Percentiles rank a stretch among this genome's conserved stretches.
phyloP scores from a whole-genome alignment of 176 grass and related monocot genomes.

The Triticum monococcum region DNA sequence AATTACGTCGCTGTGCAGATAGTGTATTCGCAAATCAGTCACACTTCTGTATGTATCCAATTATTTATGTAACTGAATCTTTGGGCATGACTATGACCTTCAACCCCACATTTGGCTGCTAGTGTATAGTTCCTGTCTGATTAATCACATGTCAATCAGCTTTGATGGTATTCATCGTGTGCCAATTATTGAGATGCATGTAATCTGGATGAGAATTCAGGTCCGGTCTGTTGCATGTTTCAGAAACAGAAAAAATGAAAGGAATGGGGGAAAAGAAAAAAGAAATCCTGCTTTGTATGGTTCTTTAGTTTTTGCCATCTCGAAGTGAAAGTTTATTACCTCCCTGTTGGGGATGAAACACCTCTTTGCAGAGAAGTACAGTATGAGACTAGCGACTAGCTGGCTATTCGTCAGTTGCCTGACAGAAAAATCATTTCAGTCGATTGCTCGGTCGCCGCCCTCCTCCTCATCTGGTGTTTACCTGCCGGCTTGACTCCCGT shows the following conservation, averaged over 20 bases:
- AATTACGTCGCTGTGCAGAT: constrained; percentile 36
- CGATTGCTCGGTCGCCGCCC: too few relatives aligned
- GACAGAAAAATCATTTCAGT: too few relatives aligned
- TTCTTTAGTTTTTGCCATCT: too few relatives aligned
- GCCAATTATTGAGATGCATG: not conserved
- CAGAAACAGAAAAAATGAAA: not conserved
- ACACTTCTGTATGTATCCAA: constrained; percentile 42
- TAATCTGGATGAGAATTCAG: not conserved
- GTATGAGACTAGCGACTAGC: too few relatives aligned
- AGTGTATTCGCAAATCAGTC: constrained; percentile 31
- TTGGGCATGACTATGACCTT: not conserved
- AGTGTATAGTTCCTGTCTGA: not conserved
- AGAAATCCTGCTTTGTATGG: too few relatives aligned
- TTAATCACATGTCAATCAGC: not conserved
- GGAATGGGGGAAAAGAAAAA: too few relatives aligned
- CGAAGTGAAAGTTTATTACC: too few relatives aligned
- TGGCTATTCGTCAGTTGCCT: too few relatives aligned
- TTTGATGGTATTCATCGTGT: not conserved
- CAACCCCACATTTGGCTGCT: not conserved
- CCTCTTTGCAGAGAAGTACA: too few relatives aligned
- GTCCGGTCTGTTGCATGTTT: not conserved
- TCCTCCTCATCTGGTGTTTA: too few relatives aligned
- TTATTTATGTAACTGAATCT: constrained; percentile 38
- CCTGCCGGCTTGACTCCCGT: too few relatives aligned
- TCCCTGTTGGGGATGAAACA: too few relatives aligned